Evolutionary conservation across 2,329 filamentous ascomycete genomes (phyloP), one percentile per base, ranked within the genome.

Genomic region (Colletotrichum cordylinicola): DNA sequence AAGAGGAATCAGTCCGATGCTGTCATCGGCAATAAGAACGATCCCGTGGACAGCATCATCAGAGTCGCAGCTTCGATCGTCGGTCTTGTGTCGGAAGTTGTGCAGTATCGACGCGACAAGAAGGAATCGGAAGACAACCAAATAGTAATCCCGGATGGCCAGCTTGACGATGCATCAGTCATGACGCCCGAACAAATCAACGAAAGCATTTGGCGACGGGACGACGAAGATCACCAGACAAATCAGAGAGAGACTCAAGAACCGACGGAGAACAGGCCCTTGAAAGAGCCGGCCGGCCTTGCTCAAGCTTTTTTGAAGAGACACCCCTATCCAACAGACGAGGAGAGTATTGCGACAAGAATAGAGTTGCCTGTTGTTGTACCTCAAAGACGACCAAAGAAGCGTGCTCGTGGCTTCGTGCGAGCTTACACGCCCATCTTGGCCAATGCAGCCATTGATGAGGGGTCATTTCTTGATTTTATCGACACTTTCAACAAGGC

Each of bases 381-480:
- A 6, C 88, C 89, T 1, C 90, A 91, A 74, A 82, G 89, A 3
- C 85, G 90, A 18, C 89, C 89, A 0, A 84, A 85, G 35, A 83
- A 85, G 37, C 87, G 87, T 67, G 79, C 81, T 2, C 84, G 89
- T 12, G 90, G 89, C 0, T 91, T 91, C 77, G 82, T 90, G 8
- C 84, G 86, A 24, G 89, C 87, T 1, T 91, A 91, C 79, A 84
- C 89, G 1, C 89, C 89, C 0, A 80, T 87, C 2, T 83, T 91
- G 1, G 83, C 82, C 18, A 79, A 85, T 16, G 82, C 82, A 31
- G 88, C 86, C 10, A 88, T 91, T 76, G 84, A 88, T 70, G 85
- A 90, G 80, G 80, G 82, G 12, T 85, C 84, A 1, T 91, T 90
- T 78, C 78, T 90, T 27, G 82, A 84, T 35, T 91, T 90, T 74